Conservation (phyloP, 2,329 filamentous ascomycete genomes). For the Verticillium nonalfalfae region DNA sequence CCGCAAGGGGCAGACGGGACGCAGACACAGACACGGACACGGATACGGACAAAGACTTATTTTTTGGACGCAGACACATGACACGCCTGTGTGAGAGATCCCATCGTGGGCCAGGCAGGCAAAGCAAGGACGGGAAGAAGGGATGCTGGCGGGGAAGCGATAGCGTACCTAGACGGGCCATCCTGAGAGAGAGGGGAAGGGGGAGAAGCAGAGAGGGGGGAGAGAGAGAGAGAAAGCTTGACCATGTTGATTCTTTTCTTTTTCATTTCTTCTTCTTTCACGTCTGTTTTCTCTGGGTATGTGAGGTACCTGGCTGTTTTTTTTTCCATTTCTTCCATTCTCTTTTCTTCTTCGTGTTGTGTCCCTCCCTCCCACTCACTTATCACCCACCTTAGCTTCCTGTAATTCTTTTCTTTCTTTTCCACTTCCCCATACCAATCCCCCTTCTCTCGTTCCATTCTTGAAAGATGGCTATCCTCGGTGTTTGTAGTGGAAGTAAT, state of each 20-base stretch:
- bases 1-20: background rate
- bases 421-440: background rate
- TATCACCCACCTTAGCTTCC: slow-evolving; percentile 8
- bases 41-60: background rate
- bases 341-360: slow-evolving; percentile 6
- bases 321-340: slow-evolving; percentile 11
- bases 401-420: slow-evolving; percentile 9
- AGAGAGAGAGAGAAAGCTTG: background rate
- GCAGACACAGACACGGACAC: background rate
- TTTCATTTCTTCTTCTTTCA: slow-evolving; percentile 11
- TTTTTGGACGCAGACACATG: background rate
- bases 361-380: slow-evolving; percentile 4
- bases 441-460: background rate
- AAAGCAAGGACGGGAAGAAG: background rate
- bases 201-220: background rate
- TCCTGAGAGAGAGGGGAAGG: background rate
- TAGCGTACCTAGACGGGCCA: background rate
- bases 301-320: background rate
- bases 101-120: background rate
- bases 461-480: background rate
- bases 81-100: background rate
- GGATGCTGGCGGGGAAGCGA: background rate
- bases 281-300: background rate
- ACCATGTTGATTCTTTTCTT: slow-evolving; percentile 9
- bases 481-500: background rate